Evolutionary conservation across 2,329 filamentous ascomycete genomes (phyloP).

Genomic region (Ophiostoma sp.): DNA sequence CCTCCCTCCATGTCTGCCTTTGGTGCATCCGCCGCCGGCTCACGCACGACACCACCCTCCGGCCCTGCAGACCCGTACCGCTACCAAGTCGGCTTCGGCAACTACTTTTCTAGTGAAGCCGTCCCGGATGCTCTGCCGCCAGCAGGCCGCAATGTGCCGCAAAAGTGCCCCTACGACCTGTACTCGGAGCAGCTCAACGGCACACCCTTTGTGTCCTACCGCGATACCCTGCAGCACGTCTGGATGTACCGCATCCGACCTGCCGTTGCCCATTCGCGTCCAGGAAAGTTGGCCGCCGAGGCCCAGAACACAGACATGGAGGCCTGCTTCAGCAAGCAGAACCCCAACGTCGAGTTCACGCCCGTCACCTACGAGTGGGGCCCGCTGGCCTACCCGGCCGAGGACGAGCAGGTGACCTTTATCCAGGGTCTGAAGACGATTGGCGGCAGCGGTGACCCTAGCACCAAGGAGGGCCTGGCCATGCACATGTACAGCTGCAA

Average conservation of each 20-base stretch:
- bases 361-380: slow-evolving; percentile 49
- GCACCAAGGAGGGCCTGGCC: slow-evolving; percentile 50
- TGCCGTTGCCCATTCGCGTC: slow-evolving; percentile 1
- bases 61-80: slow-evolving; percentile 44
- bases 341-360: slow-evolving; percentile 38
- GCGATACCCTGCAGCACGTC: slow-evolving; percentile 37
- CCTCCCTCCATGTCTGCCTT: slow-evolving; percentile 5
- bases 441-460: slow-evolving; percentile 52
- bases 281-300: slow-evolving; percentile 12
- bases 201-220: slow-evolving; percentile 38
- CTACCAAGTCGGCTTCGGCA: slow-evolving; percentile 59
- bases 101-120: slow-evolving; percentile 44
- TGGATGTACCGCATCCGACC: slow-evolving; percentile 26
- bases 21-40: not conserved
- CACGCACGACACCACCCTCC: not conserved
- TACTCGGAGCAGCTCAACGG: slow-evolving; percentile 53
- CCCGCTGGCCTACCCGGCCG: slow-evolving; percentile 41
- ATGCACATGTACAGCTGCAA: slow-evolving; percentile 52
- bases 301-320: slow-evolving; percentile 35
- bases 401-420: slow-evolving; percentile 42
- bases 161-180: slow-evolving; percentile 44
- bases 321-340: slow-evolving; percentile 48
- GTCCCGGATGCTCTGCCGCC: slow-evolving; percentile 44
- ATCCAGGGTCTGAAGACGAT: slow-evolving; percentile 50
- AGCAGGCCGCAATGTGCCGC: slow-evolving; percentile 46